Evolutionary conservation across 164 flowering plant genomes (phyloP).

Genomic region (Piper longum): DNA sequence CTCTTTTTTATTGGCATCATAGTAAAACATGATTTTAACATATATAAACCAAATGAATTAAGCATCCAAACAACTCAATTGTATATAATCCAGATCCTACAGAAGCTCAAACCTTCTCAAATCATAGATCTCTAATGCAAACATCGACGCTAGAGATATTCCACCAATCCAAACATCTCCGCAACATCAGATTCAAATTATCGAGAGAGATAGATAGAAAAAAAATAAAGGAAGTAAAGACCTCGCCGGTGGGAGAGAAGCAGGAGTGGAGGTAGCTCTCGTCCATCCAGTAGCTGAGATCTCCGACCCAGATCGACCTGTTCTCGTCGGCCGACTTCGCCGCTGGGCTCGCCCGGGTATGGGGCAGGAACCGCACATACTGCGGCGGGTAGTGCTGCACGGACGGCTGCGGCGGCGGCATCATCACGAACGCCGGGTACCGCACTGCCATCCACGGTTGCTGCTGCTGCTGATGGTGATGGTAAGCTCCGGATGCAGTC

Average conservation of each 20-base stretch:
- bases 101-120: too few species aligned
- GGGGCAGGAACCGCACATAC: slow-evolving; percentile 29
- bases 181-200: neutral
- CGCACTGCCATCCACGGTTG: slow-evolving; percentile 56
- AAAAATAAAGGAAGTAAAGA: neutral
- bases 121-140: too few species aligned
- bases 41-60: too few species aligned
- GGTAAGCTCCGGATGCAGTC: slow-evolving; percentile 30
- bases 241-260: slow-evolving; percentile 69
- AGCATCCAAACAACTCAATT: too few species aligned
- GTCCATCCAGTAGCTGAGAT: slow-evolving; percentile 86
- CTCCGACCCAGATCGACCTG: slow-evolving; percentile 84
- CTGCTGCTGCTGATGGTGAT: slow-evolving; percentile 12
- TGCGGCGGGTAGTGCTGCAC: slow-evolving; percentile 47
- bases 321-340: slow-evolving; percentile 33
- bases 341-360: slow-evolving; percentile 15
- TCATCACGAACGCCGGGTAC: slow-evolving; percentile 61
- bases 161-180: too few species aligned
- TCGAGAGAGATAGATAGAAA: neutral
- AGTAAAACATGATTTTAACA: too few species aligned
- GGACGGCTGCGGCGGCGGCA: slow-evolving; percentile 65
- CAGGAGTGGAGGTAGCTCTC: slow-evolving; percentile 67
- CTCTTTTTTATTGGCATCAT: too few species aligned
- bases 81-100: too few species aligned
- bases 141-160: too few species aligned